These are phyloP conservation scores for Fusarium succisae DNA, from an alignment of 2,329 filamentous ascomycete species.

Conservation along the genomic window DNA sequence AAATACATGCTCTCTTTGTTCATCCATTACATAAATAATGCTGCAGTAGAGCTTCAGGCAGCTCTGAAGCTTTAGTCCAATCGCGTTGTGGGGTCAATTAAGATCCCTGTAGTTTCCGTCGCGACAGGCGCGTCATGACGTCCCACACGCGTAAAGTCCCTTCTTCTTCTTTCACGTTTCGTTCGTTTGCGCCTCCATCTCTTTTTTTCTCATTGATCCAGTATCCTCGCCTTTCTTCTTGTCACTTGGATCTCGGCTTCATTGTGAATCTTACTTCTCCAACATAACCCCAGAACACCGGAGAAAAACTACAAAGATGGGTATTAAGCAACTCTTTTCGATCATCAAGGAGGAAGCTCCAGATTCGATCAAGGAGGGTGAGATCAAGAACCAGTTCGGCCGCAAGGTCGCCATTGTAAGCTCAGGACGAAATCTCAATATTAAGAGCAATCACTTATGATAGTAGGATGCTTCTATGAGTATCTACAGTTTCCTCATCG, in stretches of 20 bases:
- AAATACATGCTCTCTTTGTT: background rate
- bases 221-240: background rate
- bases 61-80: background rate
- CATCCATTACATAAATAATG: background rate
- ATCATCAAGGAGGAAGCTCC: slow-evolving; percentile 93
- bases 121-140: slow-evolving; percentile 46
- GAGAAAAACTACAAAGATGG: slow-evolving; percentile 55
- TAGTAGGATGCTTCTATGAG: slow-evolving; percentile 80
- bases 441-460: slow-evolving; percentile 3
- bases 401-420: slow-evolving; percentile 96
- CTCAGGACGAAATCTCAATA: slow-evolving; percentile 25
- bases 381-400: slow-evolving; percentile 99
- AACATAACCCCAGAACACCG: background rate
- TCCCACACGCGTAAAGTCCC: slow-evolving; percentile 38
- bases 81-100: slow-evolving; percentile 44
- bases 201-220: background rate
- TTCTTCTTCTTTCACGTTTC: slow-evolving; percentile 26
- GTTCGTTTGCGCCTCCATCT: slow-evolving; percentile 14
- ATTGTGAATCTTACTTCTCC: background rate
- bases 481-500: slow-evolving; percentile 98
- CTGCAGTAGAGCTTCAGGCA: background rate
- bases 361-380: slow-evolving; percentile 93
- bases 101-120: slow-evolving; percentile 41
- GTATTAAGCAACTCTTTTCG: slow-evolving; percentile 78
- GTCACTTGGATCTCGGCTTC: background rate